Evolutionary conservation across 257 asterid genomes (phyloP), one percentile per base, ranked within the genome.

Genomic region (Scutellaria minor): DNA sequence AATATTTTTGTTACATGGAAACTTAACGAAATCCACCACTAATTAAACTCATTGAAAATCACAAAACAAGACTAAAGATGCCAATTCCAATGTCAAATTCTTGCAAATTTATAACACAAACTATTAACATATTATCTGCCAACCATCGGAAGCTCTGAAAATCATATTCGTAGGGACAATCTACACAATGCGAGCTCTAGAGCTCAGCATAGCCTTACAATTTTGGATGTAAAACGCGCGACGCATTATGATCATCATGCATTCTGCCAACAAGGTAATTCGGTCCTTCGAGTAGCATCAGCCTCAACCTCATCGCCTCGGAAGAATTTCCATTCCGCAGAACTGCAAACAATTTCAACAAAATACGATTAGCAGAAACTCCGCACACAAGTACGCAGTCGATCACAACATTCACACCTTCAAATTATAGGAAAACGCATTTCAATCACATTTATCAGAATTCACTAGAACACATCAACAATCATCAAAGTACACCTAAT

Each of bases 301-400:
- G 10, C 78, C 79, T 81, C 85, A 84, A 77, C 74, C 79, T 73
- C 57, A 64, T 62, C 37, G 79, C 40, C 70, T 74, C 83, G 14
- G 64, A 74, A 20, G 72, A 73, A 70, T 48, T 70, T 31, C 76
- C 83, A 68, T 68, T 60, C 77, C 79, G 74, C 55, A 56, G 60
- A 55, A 68, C 87, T 81, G 85, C 68, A 72, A 11, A 72, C 5
- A 72, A 66, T 61, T 22, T 35, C 66, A 74, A 54, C 9, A 62
- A 62, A 5, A 50, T 8, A 40, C 18, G 7, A 62, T 44, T 11
- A 65, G 13, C 52, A 6, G n/a, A 51, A 24, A 69, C 42, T n/a
- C 68, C 39, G 50, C 37, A 42, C 13, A 15, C 15, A 12, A 10
- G 9, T 1, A 40, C 18, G 45, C 37, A 31, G 37, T 31, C 37